phyloP scores from a whole-genome alignment of 2,329 filamentous ascomycete genomes.

The Alternaria burnsii region DNA sequence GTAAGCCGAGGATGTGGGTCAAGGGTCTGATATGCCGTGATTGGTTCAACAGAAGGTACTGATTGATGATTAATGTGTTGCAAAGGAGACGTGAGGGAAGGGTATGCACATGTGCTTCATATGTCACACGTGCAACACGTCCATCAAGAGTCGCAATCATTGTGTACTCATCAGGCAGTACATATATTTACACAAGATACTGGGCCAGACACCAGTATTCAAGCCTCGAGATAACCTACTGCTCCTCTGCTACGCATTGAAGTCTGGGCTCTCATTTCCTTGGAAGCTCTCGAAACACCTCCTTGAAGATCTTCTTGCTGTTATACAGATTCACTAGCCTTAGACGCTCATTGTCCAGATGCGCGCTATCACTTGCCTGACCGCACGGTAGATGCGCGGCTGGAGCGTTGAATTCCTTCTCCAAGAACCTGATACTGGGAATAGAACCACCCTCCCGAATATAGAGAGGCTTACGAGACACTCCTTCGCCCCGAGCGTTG shows the following conservation, averaged over 20 bases:
- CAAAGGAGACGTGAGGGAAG: not conserved
- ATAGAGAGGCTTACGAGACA: constrained; percentile 74
- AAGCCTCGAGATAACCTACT: not conserved
- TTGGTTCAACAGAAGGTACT: not conserved
- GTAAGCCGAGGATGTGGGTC: constrained; percentile 9
- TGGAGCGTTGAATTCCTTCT: constrained; percentile 91
- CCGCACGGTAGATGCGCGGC: constrained; percentile 94
- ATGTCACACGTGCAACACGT: not conserved
- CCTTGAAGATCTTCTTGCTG: constrained; percentile 88
- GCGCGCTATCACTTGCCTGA: constrained; percentile 90
- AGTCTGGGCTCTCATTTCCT: constrained; percentile 4
- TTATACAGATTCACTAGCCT: constrained; percentile 87
- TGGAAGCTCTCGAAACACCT: constrained; percentile 76
- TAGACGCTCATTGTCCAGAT: constrained; percentile 95
- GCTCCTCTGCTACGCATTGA: too few species aligned
- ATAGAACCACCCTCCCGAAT: constrained; percentile 97
- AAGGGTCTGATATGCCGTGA: not conserved
- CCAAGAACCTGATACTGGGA: constrained; percentile 89
- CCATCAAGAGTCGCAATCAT: not conserved
- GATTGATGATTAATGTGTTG: not conserved
- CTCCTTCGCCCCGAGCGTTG: not conserved
- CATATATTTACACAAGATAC: not conserved
- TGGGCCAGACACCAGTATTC: not conserved
- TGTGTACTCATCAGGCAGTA: not conserved
- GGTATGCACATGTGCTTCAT: not conserved